These are phyloP conservation scores for Inga laurina DNA, from an alignment of 306 rosid species.

Conservation along the genomic window DNA sequence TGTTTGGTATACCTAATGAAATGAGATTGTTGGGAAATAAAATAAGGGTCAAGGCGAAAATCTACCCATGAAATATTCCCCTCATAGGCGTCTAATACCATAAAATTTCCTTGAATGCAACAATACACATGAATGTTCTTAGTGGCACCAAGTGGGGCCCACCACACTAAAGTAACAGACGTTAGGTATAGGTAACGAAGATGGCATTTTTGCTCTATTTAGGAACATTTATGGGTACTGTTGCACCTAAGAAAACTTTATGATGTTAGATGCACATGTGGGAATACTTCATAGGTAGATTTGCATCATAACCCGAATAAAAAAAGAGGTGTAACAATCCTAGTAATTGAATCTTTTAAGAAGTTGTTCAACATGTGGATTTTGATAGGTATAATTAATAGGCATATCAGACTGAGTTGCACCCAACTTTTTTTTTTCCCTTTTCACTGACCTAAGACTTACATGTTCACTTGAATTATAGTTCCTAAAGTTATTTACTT, in stretches of 20 bases:
- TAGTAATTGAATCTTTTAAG: neutral
- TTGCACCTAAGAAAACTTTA: too few species aligned
- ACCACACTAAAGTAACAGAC: too few species aligned
- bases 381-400: neutral
- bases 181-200: too few species aligned
- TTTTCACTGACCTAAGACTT: neutral
- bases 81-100: neutral
- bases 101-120: too few species aligned
- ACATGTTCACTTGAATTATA: neutral
- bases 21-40: neutral
- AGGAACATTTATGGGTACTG: too few species aligned
- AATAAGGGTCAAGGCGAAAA: neutral
- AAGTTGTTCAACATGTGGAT: neutral
- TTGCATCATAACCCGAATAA: too few species aligned
- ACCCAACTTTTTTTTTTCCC: neutral
- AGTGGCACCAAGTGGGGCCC: too few species aligned
- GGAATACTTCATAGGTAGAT: too few species aligned
- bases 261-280: too few species aligned
- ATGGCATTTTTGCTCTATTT: too few species aligned
- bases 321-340: neutral
- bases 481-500: slow-evolving; percentile 12
- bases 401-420: neutral
- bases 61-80: neutral
- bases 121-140: neutral
- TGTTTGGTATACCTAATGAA: neutral